Conservation (phyloP, 208 protist species). For the Trypanosoma vivax region DNA sequence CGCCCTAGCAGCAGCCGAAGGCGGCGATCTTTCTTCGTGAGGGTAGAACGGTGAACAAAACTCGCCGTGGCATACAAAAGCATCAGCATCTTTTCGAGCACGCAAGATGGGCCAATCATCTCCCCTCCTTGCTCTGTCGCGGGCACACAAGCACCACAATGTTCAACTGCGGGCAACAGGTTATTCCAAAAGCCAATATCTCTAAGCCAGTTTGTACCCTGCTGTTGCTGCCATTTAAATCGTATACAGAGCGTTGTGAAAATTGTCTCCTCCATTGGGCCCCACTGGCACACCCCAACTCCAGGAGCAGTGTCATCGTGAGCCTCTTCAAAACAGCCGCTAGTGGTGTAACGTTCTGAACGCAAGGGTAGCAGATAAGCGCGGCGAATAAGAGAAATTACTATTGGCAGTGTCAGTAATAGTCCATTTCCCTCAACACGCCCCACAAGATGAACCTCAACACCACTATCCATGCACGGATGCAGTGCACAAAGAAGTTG, state of each 20-base stretch:
- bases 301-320: neutral
- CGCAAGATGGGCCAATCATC: neutral
- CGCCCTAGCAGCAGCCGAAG: constrained; percentile 1
- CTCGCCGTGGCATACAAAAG: constrained; percentile 9
- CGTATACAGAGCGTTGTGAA: constrained; percentile 14
- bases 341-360: neutral
- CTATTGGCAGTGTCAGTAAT: neutral
- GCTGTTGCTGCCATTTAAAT: constrained; percentile 2
- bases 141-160: no score
- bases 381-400: constrained; percentile 5
- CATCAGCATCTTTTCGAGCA: constrained; percentile 2
- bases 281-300: constrained; percentile 11
- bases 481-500: constrained; percentile 11
- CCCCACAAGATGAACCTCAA: constrained; percentile 9
- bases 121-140: neutral
- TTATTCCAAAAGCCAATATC: no score
- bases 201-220: neutral
- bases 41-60: constrained; percentile 19
- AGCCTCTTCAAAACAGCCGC: neutral
- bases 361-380: constrained; percentile 1
- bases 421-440: constrained; percentile 22
- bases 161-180: no score
- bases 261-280: constrained; percentile 20
- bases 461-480: constrained; percentile 13
- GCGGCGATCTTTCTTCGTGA: constrained; percentile 9